Base-by-base conservation (phyloP, 2,329 filamentous ascomycete genomes). In the Aureobasidium sp. region DNA sequence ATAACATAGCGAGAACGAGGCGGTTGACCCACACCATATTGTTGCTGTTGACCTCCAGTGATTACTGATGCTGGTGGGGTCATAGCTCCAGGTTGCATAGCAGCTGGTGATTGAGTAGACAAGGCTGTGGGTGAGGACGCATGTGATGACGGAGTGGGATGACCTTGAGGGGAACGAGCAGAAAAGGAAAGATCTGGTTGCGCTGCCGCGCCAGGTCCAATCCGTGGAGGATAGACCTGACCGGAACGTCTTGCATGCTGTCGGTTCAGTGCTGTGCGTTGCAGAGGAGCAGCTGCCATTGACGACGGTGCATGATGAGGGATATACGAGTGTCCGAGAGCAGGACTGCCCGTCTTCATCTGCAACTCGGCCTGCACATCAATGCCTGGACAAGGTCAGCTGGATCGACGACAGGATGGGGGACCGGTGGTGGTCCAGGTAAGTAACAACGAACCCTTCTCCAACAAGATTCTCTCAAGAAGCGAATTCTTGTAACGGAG, bases 401-500 rank as follows among this genome's bases (percentile, higher is more conserved):
- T 60, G 34, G 14, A 36, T 32, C 21, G 11, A 25, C 25, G 50
- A 42, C 36, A 39, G 14, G 34, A 39, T 13, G 34, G 7, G 9
- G n/a, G 29, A 34, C 16, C 27, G 10, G 11, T n/a, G 29, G 14
- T 16, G 25, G 36, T 7, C 57, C 14, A 27, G 60, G 3, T 77
- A 47, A 37, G 14, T 3, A 21, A 25, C 25, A 34, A 48, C 57
- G 36, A 21, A 94, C 91, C 92, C 82, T 97, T 97, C 78, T 99
- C 94, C 41, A 99, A 82, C 59, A 99, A 82, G 71, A 99, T 96
- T 63, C 94, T 86, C 78, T 99, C 94, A 39, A 99, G 83, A 53
- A 97, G 80, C 44, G 94, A 97, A 75, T 97, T 99, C 80, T 97
- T 97, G 76, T 97, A 99, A 63, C 94, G 88, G 69, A 99, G 82